Conservation (phyloP, 768 basidiomycete genomes). For the Boletus reticuloceps region DNA sequence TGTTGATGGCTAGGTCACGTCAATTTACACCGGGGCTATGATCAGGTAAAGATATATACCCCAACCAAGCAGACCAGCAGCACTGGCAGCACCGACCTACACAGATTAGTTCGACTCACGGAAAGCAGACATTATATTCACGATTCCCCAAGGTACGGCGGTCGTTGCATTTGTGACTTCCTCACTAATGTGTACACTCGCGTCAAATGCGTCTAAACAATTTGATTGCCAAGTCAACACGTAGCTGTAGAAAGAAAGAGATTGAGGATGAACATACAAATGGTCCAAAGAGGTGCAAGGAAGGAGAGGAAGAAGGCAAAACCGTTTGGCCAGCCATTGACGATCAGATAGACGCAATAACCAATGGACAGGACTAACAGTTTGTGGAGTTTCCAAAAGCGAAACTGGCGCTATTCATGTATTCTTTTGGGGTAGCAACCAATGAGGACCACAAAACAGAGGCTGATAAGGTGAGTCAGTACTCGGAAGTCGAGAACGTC, state of each 20-base stretch:
- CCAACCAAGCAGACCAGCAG: conserved; percentile 47
- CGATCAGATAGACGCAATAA: conserved; percentile 13
- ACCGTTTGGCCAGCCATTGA: conserved; percentile 44
- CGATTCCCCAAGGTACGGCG: conserved; percentile 58
- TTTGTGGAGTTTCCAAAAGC: conserved; percentile 63
- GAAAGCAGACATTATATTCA: conserved; percentile 23
- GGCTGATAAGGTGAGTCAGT: conserved; percentile 8
- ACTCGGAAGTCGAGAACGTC: background rate
- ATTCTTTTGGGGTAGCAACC: conserved; percentile 58
- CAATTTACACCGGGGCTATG: background rate
- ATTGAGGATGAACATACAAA: conserved; percentile 28
- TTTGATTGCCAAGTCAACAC: conserved; percentile 48
- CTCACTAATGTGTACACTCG: conserved; percentile 52
- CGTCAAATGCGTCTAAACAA: conserved; percentile 42
- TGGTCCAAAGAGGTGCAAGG: conserved; percentile 48
- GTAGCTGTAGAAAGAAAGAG: background rate
- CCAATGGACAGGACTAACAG: conserved; percentile 31
- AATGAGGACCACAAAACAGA: conserved; percentile 43
- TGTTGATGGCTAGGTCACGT: conserved; percentile 41
- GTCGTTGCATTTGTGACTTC: conserved; percentile 52
- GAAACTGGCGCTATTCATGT: conserved; percentile 57
- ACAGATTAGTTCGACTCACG: background rate
- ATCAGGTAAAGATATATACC: conserved; percentile 35
- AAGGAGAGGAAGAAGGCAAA: conserved; percentile 51
- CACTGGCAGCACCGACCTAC: conserved; percentile 37